Evolutionary conservation across 225 moss, liverwort and hornwort genomes (phyloP), one percentile per base, ranked within the genome.

Genomic region (Pseudoscleropodium purum): DNA sequence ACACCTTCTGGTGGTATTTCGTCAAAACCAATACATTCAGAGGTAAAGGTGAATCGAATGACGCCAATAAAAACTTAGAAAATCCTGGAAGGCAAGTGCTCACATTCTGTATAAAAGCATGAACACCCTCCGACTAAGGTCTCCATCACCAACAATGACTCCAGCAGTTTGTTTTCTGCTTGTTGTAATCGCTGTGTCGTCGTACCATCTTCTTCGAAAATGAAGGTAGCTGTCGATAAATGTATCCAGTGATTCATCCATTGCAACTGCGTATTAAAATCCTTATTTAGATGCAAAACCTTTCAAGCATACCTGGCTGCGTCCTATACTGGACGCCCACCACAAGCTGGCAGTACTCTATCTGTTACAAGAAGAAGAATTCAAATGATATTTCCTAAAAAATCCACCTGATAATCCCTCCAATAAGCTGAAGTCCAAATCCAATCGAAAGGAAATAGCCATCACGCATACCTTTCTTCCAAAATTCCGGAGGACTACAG

Each of bases 61-160:
- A 33, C 21, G 59, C 51, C 59, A 69, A 80, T 54, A 31, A 78
- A 70, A 56, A 62, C 29, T 70, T 76, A 56, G 56, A 41, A 91
- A 91, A 77, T 21, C 81, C 54, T 67, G 33, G 39, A 88, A 66
- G 75, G 20, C 33, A 72, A 68, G 68, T 77, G 83, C 92, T 94
- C 92, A 99, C 99, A 99, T 93, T 90, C 99, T 96, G 86, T 96
- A 95, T 36, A 99, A 92, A 86, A 97, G 93, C 99, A 97, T 97
- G 81, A 97, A 99, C 52, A 93, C 93, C 49, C 95, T 95, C 60
- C 97, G 96, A 93, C 94, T 96, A 39, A 99, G 96, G 87, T 99
- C 97, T 92, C 94, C 96, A 94, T 99, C 99, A 79, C 99, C 97
- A 86, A 96, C 92, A 91, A 99, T 92, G 63, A 96, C 92, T 82